phyloP scores from a whole-genome alignment of 768 basidiomycete genomes.

The Tulasnella calospora region DNA sequence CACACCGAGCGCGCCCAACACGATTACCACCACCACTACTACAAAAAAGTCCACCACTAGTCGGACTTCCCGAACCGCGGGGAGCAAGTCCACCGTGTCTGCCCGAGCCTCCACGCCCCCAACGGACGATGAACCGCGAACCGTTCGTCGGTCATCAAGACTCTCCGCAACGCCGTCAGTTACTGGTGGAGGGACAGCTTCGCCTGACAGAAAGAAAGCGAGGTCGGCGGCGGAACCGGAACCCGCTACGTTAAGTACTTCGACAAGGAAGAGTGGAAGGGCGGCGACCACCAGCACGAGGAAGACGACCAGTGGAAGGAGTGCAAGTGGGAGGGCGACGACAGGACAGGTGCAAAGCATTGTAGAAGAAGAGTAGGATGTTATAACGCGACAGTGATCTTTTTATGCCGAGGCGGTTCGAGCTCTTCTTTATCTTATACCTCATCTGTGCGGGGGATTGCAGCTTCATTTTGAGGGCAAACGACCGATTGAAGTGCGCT shows the following conservation, averaged over 20 bases:
- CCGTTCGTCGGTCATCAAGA: slow-evolving; percentile 12
- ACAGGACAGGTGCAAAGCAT: not conserved
- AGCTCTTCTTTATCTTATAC: no score
- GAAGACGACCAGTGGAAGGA: not conserved
- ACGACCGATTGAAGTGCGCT: no score
- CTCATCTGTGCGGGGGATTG: no score
- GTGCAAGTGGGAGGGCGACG: not conserved
- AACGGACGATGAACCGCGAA: not conserved
- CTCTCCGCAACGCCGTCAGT: slow-evolving; percentile 13
- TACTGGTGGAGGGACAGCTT: not conserved
- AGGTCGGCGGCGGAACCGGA: not conserved
- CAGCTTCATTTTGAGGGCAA: no score
- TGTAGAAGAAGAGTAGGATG: not conserved
- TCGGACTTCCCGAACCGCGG: not conserved
- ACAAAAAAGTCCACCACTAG: not conserved
- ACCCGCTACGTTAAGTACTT: not conserved
- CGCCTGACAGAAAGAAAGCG: not conserved
- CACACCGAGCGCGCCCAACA: not conserved
- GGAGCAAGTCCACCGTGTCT: not conserved
- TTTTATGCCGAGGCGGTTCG: no score
- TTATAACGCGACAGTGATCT: no score
- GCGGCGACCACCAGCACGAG: not conserved
- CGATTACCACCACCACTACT: not conserved
- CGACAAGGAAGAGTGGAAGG: not conserved
- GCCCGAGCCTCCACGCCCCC: not conserved